A percentile compares a stretch with the other conserved stretches of the same genome.
phyloP scores from a whole-genome alignment of 2,329 filamentous ascomycete species.

The Pseudogymnoascus sp. region DNA sequence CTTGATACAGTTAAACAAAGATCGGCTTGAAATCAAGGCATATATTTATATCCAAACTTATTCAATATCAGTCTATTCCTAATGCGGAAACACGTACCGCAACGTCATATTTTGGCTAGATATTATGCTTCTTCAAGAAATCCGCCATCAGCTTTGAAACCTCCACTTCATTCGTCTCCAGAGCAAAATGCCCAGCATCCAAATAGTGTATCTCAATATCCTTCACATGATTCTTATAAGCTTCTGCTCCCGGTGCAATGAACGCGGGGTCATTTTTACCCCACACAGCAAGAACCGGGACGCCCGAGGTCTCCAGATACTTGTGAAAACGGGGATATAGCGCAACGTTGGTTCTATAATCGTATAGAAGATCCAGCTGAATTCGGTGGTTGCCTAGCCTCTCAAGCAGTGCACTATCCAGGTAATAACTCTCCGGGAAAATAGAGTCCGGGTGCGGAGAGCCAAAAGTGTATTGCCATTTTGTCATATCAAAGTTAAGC shows the following conservation, averaged over 20 bases:
- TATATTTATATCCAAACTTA: no score
- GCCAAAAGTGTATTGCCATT: slow-evolving; percentile 18
- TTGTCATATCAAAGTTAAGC: slow-evolving; percentile 20
- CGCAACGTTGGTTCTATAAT: slow-evolving; percentile 49
- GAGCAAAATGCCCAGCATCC: slow-evolving; percentile 53
- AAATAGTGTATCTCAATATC: slow-evolving; percentile 43
- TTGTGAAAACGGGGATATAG: slow-evolving; percentile 51
- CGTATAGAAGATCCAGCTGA: slow-evolving; percentile 51
- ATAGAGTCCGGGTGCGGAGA: neutral
- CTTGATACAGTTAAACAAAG: no score
- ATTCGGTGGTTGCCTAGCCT: slow-evolving; percentile 44
- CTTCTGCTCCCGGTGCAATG: slow-evolving; percentile 45
- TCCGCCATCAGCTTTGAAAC: slow-evolving; percentile 15
- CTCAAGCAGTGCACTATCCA: slow-evolving; percentile 48
- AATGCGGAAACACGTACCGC: no score
- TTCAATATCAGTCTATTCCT: no score
- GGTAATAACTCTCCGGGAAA: slow-evolving; percentile 22
- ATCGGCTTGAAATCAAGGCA: no score
- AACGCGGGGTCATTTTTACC: slow-evolving; percentile 51
- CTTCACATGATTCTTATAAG: slow-evolving; percentile 43
- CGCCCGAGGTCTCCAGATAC: slow-evolving; percentile 44
- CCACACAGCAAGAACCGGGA: slow-evolving; percentile 53
- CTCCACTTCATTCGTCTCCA: slow-evolving; percentile 11
- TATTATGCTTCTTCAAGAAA: slow-evolving; percentile 10
- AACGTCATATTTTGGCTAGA: neutral